Percentiles rank a stretch among this genome's conserved stretches.
Evolutionary conservation across 2,329 filamentous ascomycete genomes (phyloP).

Genomic region (Aureobasidium sp.): DNA sequence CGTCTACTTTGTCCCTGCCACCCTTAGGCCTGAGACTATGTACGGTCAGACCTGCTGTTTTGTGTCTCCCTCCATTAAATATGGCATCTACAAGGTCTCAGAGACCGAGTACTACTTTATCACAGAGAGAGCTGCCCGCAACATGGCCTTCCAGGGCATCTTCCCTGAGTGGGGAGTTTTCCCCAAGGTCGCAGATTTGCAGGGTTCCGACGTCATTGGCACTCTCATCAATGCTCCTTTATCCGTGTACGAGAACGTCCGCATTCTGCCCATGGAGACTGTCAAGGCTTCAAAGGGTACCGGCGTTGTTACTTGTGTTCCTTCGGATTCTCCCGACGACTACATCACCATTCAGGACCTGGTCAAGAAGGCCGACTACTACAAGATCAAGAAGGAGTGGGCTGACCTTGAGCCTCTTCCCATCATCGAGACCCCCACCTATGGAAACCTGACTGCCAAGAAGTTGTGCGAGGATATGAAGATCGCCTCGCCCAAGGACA

Average conservation of each 20-base stretch:
- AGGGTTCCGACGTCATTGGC: slow-evolving; percentile 75
- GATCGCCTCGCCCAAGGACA: slow-evolving; percentile 93
- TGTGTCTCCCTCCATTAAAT: slow-evolving; percentile 80
- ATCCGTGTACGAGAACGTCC: slow-evolving; percentile 74
- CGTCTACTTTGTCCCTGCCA: slow-evolving; percentile 86
- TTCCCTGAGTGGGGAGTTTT: slow-evolving; percentile 71
- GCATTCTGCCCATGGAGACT: slow-evolving; percentile 91
- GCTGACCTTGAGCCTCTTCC: slow-evolving; percentile 82
- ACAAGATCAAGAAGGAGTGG: slow-evolving; percentile 96
- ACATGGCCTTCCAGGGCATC: slow-evolving; percentile 92
- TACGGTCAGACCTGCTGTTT: slow-evolving; percentile 97
- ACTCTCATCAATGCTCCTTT: slow-evolving; percentile 86
- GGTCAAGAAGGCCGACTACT: slow-evolving; percentile 91
- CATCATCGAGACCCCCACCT: slow-evolving; percentile 81
- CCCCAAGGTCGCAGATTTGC: slow-evolving; percentile 65
- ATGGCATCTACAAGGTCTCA: slow-evolving; percentile 73
- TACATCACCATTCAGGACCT: slow-evolving; percentile 84
- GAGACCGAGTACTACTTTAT: slow-evolving; percentile 70
- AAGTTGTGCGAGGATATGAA: slow-evolving; percentile 85
- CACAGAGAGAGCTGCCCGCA: slow-evolving; percentile 75
- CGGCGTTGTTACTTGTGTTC: slow-evolving; percentile 90
- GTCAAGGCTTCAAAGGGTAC: slow-evolving; percentile 92
- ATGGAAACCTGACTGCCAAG: slow-evolving; percentile 77
- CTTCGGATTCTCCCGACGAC: slow-evolving; percentile 92
- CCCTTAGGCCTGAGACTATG: slow-evolving; percentile 94